phyloP scores from a whole-genome alignment of 2,329 filamentous ascomycete species.

The Hortaea werneckii region DNA sequence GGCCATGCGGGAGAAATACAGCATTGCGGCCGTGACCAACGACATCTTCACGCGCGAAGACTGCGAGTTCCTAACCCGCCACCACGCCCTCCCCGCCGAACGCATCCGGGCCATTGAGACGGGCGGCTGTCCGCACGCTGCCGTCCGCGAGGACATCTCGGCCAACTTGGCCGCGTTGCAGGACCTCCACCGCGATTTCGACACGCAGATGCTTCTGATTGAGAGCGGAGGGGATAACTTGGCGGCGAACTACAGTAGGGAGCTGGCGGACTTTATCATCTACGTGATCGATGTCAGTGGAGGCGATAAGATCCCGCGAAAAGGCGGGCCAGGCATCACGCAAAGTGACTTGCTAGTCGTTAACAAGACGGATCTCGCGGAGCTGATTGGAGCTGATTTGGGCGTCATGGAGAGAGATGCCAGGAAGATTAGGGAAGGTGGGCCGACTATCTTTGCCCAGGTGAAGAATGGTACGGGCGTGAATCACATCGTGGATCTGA shows the following conservation, averaged over 20 bases:
- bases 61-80: conserved; percentile 86
- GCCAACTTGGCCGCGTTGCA: conserved; percentile 89
- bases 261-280: conserved; percentile 94
- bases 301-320: conserved; percentile 91
- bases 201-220: conserved; percentile 78
- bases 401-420: conserved; percentile 91
- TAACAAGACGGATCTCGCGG: conserved; percentile 93
- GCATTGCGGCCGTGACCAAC: conserved; percentile 92
- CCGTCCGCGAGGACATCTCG: conserved; percentile 92
- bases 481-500: conserved; percentile 76
- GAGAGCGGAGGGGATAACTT: conserved; percentile 95
- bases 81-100: conserved; percentile 69
- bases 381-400: conserved; percentile 81
- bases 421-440: conserved; percentile 87
- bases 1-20: conserved; percentile 68
- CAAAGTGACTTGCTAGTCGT: conserved; percentile 89
- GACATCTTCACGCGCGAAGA: conserved; percentile 98
- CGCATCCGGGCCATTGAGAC: conserved; percentile 96
- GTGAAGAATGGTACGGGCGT: conserved; percentile 88
- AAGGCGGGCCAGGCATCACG: conserved; percentile 93
- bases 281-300: conserved; percentile 97
- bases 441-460: conserved; percentile 90
- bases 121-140: conserved; percentile 91
- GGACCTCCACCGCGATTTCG: conserved; percentile 71
- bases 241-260: conserved; percentile 89